Conservation (phyloP, 2,329 filamentous ascomycete species). For the Davidsoniella neocaledoniae region DNA sequence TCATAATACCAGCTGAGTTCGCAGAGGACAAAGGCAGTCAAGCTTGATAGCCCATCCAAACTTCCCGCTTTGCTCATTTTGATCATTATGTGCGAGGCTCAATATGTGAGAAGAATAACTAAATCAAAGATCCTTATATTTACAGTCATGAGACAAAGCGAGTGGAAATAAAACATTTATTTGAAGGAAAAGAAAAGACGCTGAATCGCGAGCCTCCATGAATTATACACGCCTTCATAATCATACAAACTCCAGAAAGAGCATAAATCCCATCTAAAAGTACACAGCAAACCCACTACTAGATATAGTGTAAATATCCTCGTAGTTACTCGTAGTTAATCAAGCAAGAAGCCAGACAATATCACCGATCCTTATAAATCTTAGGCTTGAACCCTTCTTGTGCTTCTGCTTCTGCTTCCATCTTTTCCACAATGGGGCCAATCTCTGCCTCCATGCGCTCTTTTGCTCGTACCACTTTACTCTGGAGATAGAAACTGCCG, state of each 20-base stretch:
- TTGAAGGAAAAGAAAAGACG: neutral
- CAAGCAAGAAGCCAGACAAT: neutral
- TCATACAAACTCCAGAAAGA: conserved; percentile 8
- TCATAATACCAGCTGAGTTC: conserved; percentile 4
- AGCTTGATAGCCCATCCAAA: neutral
- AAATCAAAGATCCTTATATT: too few species aligned
- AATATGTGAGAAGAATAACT: too few species aligned
- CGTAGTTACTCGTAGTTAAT: neutral
- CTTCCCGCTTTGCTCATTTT: neutral
- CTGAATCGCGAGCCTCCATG: conserved; percentile 8
- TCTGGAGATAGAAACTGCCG: conserved; percentile 95
- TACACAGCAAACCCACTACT: conserved; percentile 1
- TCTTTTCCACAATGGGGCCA: conserved; percentile 51
- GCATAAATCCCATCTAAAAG: conserved; percentile 4
- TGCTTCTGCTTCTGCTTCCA: conserved; percentile 58
- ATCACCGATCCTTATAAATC: conserved; percentile 70
- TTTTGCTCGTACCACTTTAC: conserved; percentile 81
- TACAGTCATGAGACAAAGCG: too few species aligned
- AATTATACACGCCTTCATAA: neutral
- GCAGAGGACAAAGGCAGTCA: conserved; percentile 11
- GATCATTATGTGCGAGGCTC: too few species aligned
- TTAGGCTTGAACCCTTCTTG: conserved; percentile 88
- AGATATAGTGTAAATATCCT: neutral
- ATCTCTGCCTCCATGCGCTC: conserved; percentile 86
- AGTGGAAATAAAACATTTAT: too few species aligned